Conservation (phyloP, 768 basidiomycete genomes). For the Amanita phalloides region DNA sequence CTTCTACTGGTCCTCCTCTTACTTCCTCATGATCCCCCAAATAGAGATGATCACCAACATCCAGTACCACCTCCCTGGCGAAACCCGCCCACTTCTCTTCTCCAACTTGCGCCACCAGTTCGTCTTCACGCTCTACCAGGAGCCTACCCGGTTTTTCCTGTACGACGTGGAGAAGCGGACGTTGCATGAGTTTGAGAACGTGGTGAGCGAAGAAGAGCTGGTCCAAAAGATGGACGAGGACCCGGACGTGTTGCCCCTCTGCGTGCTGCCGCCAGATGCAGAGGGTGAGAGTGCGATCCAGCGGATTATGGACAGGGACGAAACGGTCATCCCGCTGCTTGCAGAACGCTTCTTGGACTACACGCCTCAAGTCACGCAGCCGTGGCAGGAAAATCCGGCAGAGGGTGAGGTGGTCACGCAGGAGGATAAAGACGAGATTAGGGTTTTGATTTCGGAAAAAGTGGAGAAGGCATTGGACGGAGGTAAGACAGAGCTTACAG, state of each 20-base stretch:
- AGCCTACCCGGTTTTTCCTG: conserved; percentile 11
- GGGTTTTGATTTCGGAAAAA: neutral
- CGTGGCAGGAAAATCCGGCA: neutral
- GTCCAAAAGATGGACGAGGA: conserved; percentile 9
- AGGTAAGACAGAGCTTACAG: neutral
- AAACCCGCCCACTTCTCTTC: conserved; percentile 22
- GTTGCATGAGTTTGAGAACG: conserved; percentile 9
- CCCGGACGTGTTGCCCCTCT: conserved; percentile 5
- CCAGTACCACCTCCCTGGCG: conserved; percentile 18
- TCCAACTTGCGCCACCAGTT: conserved; percentile 11
- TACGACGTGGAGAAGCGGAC: conserved; percentile 4
- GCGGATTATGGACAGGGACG: conserved; percentile 19
- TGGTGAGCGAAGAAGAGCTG: conserved; percentile 9
- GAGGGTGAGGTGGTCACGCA: neutral
- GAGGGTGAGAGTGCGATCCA: conserved; percentile 18
- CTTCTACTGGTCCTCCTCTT: conserved; percentile 21
- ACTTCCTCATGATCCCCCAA: conserved; percentile 25
- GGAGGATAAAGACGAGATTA: neutral
- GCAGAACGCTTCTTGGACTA: conserved; percentile 20
- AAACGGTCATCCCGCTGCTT: conserved; percentile 20
- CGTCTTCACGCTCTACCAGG: conserved; percentile 14
- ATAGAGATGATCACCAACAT: conserved; percentile 25
- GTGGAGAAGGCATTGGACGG: neutral
- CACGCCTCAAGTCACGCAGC: conserved; percentile 14
- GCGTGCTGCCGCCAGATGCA: conserved; percentile 11